Evolutionary conservation across 1,284 basidiomycete genomes (phyloP).

Genomic region (Naganishia sp.): DNA sequence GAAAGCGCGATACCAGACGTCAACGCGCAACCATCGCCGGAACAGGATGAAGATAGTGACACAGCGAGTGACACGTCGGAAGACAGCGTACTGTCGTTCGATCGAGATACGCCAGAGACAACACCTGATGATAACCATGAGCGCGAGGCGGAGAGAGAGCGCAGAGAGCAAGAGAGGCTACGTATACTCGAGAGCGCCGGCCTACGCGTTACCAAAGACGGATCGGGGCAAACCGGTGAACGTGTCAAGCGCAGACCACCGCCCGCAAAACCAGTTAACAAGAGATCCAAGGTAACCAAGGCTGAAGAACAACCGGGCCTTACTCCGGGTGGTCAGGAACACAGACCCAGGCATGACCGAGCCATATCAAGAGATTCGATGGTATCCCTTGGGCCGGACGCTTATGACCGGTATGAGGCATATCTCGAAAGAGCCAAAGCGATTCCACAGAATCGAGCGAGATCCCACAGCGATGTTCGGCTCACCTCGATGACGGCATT

Average conservation of each 20-base stretch:
- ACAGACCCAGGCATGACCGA: conserved; percentile 12
- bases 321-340: not conserved
- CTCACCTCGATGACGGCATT: conserved; percentile 39
- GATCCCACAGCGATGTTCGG: conserved; percentile 30
- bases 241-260: conserved; percentile 35
- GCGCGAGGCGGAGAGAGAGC: conserved; percentile 61
- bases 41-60: conserved; percentile 47
- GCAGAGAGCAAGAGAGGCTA: conserved; percentile 72
- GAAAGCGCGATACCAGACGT: conserved; percentile 30
- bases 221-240: conserved; percentile 39
- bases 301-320: not conserved
- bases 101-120: conserved; percentile 56
- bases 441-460: conserved; percentile 29
- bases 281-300: not conserved
- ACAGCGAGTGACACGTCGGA: conserved; percentile 43
- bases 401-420: conserved; percentile 83
- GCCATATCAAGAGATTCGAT: conserved; percentile 10
- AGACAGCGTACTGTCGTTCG: conserved; percentile 43
- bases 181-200: conserved; percentile 85
- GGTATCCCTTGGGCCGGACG: conserved; percentile 58
- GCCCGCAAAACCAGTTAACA: conserved; percentile 35
- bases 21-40: conserved; percentile 41
- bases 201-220: conserved; percentile 62
- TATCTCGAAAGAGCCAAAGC: conserved; percentile 60
- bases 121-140: conserved; percentile 45